A percentile compares a stretch with the other conserved stretches of the same genome.
Evolutionary conservation across 352 stramenopile species (phyloP).

Genomic region (Phytophthora fragariae): DNA sequence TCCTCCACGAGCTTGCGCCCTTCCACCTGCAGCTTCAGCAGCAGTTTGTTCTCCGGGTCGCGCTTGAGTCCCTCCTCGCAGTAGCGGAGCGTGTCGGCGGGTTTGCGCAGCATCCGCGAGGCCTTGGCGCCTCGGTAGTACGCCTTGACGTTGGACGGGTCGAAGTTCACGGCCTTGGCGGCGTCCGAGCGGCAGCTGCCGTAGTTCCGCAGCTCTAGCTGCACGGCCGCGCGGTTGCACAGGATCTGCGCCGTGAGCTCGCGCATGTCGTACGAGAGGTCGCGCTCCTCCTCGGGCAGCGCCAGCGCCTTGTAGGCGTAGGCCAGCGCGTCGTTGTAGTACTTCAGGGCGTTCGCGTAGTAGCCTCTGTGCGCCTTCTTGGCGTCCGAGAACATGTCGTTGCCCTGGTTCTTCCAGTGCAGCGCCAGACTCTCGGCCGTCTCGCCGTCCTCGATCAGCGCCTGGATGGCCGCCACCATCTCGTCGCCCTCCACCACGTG

Average conservation of each 20-base stretch:
- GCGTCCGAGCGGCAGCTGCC: constrained; percentile 84
- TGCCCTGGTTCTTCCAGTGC: constrained; percentile 91
- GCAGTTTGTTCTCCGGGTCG: constrained; percentile 82
- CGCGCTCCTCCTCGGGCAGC: constrained; percentile 64
- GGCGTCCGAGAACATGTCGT: constrained; percentile 83
- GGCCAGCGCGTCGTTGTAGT: constrained; percentile 79
- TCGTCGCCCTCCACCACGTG: constrained; percentile 87
- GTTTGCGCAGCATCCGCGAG: constrained; percentile 79
- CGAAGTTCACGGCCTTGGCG: constrained; percentile 72
- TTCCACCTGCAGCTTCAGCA: constrained; percentile 75
- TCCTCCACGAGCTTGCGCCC: constrained; percentile 68
- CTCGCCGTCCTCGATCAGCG: constrained; percentile 89
- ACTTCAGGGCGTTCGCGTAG: constrained; percentile 80
- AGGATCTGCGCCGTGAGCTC: constrained; percentile 81
- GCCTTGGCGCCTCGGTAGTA: constrained; percentile 89
- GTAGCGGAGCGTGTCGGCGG: constrained; percentile 84
- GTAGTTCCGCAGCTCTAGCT: constrained; percentile 90
- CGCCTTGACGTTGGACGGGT: constrained; percentile 82
- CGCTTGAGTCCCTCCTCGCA: constrained; percentile 77
- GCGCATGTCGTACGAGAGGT: constrained; percentile 71
- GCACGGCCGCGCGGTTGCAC: constrained; percentile 82
- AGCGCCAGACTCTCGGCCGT: constrained; percentile 85
- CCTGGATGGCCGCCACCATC: constrained; percentile 89
- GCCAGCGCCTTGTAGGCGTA: constrained; percentile 83
- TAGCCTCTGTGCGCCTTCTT: constrained; percentile 77